Evolutionary conservation across 495 filamentous ascomycete genomes (phyloP).

Genomic region (Lasiosphaeris hirsuta): DNA sequence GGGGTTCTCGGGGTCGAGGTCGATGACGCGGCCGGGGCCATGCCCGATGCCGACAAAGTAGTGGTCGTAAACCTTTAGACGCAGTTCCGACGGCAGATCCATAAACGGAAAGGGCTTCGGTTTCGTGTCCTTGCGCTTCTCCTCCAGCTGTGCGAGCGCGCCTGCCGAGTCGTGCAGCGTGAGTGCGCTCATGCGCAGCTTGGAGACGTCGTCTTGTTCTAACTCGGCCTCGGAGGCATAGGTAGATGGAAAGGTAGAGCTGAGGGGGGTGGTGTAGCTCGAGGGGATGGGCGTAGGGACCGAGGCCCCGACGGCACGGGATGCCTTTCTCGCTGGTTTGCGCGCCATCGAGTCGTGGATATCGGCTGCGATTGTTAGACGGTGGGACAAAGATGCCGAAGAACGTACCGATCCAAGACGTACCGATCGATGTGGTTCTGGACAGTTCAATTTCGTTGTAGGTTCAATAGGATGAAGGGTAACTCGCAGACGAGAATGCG

Average conservation of each 20-base stretch:
- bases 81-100: constrained; percentile 73
- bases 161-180: constrained; percentile 24
- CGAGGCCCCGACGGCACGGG: constrained; percentile 24
- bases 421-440: too few species aligned
- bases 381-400: too few species aligned
- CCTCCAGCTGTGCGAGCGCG: constrained; percentile 14
- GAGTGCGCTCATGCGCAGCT: constrained; percentile 31
- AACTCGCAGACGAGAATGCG: constrained; percentile 14
- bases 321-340: constrained; percentile 26
- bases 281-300: constrained; percentile 33
- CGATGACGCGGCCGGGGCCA: constrained; percentile 51
- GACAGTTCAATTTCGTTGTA: too few species aligned
- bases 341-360: constrained; percentile 31
- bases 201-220: constrained; percentile 34
- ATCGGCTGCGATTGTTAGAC: too few species aligned
- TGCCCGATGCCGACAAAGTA: constrained; percentile 45
- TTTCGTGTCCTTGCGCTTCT: constrained; percentile 18
- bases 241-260: constrained; percentile 41
- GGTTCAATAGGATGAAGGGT: too few species aligned
- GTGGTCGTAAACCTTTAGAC: constrained; percentile 64
- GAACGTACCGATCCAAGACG: too few species aligned
- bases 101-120: constrained; percentile 69
- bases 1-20: constrained; percentile 66
- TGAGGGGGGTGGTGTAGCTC: constrained; percentile 29
- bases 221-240: constrained; percentile 45